phyloP scores from a whole-genome alignment of 169 alveolate genomes.

The Babesia divergens region DNA sequence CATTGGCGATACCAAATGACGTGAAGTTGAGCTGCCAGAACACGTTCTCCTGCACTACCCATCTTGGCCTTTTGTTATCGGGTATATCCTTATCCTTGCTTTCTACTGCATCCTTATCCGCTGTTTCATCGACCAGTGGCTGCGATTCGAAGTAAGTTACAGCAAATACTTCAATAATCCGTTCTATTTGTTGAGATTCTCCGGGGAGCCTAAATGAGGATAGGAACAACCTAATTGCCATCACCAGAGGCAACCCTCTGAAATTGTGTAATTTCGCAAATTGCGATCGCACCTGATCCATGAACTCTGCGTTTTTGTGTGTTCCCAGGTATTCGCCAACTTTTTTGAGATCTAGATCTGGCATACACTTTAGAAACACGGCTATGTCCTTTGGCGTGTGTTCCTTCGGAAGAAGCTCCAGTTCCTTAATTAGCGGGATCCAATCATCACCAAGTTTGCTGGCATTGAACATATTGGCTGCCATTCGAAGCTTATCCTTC shows the following conservation, averaged over 20 bases:
- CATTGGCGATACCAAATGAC: conserved; percentile 17
- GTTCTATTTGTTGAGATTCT: conserved; percentile 88
- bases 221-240: conserved; percentile 80
- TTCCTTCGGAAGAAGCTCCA: conserved; percentile 60
- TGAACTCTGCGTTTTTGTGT: conserved; percentile 64
- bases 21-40: conserved; percentile 34
- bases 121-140: conserved; percentile 38
- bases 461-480: conserved; percentile 33
- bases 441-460: conserved; percentile 44
- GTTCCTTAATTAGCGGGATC: conserved; percentile 42
- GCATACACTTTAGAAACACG: conserved; percentile 63
- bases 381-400: conserved; percentile 66
- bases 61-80: conserved; percentile 53
- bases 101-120: neutral
- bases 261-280: conserved; percentile 78
- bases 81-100: conserved; percentile 2
- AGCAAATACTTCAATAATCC: conserved; percentile 85
- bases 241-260: conserved; percentile 78
- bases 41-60: conserved; percentile 62
- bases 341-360: conserved; percentile 69
- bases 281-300: conserved; percentile 70
- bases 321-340: conserved; percentile 78
- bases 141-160: conserved; percentile 74
- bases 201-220: conserved; percentile 87
- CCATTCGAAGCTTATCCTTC: conserved; percentile 32